Evolutionary conservation across 2,329 filamentous ascomycete species (phyloP).

Genomic region (Sordariomycetes sp.): DNA sequence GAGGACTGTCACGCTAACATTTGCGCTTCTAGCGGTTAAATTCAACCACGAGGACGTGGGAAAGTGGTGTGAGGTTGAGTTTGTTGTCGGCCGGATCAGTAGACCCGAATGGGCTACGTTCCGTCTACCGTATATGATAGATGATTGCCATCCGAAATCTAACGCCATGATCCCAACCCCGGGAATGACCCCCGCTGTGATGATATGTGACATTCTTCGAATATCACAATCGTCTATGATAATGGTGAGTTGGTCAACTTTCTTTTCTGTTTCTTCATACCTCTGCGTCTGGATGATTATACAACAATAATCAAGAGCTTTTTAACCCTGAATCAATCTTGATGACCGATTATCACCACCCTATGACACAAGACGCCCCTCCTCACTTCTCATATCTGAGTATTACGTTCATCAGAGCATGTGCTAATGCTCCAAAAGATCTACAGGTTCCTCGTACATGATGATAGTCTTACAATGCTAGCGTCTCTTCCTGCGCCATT

Average conservation of each 20-base stretch:
- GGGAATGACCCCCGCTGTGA: neutral
- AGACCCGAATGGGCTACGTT: neutral
- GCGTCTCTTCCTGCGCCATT: too few species aligned
- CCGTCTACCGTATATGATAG: neutral
- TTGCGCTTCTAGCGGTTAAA: slow-evolving; percentile 33
- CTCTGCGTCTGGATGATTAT: slow-evolving; percentile 34
- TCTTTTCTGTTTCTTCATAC: slow-evolving; percentile 7
- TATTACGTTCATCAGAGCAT: slow-evolving; percentile 14
- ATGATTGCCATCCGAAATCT: slow-evolving; percentile 2
- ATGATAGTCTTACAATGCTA: neutral
- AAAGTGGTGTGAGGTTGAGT: slow-evolving; percentile 22
- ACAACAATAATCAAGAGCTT: slow-evolving; percentile 44
- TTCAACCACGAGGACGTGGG: slow-evolving; percentile 8
- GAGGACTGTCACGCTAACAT: neutral
- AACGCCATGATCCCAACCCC: neutral
- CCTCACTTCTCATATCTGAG: slow-evolving; percentile 7
- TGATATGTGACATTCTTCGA: neutral
- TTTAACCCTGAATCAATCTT: slow-evolving; percentile 55
- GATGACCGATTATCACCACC: slow-evolving; percentile 39
- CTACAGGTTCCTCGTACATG: neutral
- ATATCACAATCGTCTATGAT: neutral
- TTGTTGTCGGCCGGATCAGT: slow-evolving; percentile 12
- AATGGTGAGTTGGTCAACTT: slow-evolving; percentile 28
- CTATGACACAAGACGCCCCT: slow-evolving; percentile 34
- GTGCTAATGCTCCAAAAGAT: slow-evolving; percentile 18